Percentiles rank a stretch among this genome's conserved stretches.
Evolutionary conservation across 2,329 filamentous ascomycete genomes (phyloP).

Genomic region (Aureobasidium sp.): DNA sequence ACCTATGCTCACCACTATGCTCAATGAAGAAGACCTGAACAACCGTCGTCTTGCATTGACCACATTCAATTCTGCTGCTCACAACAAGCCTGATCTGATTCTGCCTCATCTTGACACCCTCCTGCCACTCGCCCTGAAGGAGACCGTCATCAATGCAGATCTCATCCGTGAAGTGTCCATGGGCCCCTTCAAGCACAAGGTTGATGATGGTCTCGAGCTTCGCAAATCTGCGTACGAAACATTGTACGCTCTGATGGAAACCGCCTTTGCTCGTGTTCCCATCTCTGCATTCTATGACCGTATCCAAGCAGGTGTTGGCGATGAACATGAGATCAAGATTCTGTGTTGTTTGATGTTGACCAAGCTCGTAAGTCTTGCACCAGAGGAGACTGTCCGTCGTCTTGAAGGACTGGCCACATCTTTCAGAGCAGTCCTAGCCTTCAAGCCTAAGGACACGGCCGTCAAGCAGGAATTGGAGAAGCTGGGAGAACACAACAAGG

Average conservation of each 20-base stretch:
- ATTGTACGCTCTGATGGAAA: conserved; percentile 86
- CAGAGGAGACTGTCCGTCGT: conserved; percentile 73
- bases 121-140: conserved; percentile 74
- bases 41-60: conserved; percentile 88
- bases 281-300: conserved; percentile 80
- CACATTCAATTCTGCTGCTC: conserved; percentile 85
- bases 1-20: conserved; percentile 78
- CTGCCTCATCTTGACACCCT: conserved; percentile 72
- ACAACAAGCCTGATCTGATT: conserved; percentile 89
- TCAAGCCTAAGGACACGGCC: conserved; percentile 88
- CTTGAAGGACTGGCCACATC: conserved; percentile 74
- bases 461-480: conserved; percentile 98
- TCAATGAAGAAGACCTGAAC: conserved; percentile 75
- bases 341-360: conserved; percentile 95
- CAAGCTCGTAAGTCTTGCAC: conserved; percentile 73
- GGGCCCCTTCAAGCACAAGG: conserved; percentile 95
- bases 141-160: conserved; percentile 81
- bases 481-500: conserved; percentile 79
- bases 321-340: conserved; percentile 92
- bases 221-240: conserved; percentile 97
- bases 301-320: conserved; percentile 75
- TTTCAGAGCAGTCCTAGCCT: conserved; percentile 70
- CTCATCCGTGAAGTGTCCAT: conserved; percentile 89
- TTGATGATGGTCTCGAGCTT: conserved; percentile 91
- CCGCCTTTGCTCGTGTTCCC: conserved; percentile 71